Evolutionary conservation across 768 basidiomycete genomes (phyloP).

Genomic region (Cystofilobasidium ferigula): DNA sequence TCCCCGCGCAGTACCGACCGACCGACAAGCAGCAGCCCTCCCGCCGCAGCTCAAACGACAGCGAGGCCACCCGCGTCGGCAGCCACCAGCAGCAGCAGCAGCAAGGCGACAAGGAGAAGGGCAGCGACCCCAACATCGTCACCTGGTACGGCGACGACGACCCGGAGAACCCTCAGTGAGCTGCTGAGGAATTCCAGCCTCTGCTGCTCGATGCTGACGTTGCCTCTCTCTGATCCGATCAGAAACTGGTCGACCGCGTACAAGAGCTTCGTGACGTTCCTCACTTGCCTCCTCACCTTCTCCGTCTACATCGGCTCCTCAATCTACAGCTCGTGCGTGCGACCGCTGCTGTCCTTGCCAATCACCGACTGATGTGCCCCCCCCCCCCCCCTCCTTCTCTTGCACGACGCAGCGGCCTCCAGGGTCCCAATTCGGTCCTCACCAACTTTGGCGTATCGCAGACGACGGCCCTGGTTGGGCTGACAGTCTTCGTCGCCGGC

Average conservation of each 20-base stretch:
- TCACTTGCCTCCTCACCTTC: slow-evolving; percentile 27
- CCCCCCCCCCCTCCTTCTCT: too few relatives aligned
- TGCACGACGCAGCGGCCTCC: background rate
- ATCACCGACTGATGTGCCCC: slow-evolving; percentile 27
- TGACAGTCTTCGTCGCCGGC: slow-evolving; percentile 38
- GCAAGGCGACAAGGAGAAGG: slow-evolving; percentile 8
- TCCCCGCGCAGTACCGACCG: too few relatives aligned
- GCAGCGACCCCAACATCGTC: slow-evolving; percentile 10
- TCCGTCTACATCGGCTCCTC: slow-evolving; percentile 26
- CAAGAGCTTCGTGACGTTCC: slow-evolving; percentile 31
- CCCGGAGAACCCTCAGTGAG: slow-evolving; percentile 11
- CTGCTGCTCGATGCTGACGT: background rate
- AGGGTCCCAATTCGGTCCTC: slow-evolving; percentile 4
- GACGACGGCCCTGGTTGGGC: slow-evolving; percentile 31
- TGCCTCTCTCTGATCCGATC: background rate
- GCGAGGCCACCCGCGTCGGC: slow-evolving; percentile 10
- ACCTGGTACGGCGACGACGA: slow-evolving; percentile 3
- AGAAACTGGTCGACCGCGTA: slow-evolving; percentile 4
- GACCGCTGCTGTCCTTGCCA: background rate
- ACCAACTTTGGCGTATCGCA: slow-evolving; percentile 24
- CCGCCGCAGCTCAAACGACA: background rate
- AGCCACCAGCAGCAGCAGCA: background rate
- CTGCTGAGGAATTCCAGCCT: background rate
- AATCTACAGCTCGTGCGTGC: slow-evolving; percentile 23
- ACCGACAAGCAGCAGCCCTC: background rate